Percentiles rank a stretch among this genome's conserved stretches.
These are phyloP conservation scores for Wallacemonas sp. DNA, from an alignment of 208 protist species.

Conservation along the genomic window DNA sequence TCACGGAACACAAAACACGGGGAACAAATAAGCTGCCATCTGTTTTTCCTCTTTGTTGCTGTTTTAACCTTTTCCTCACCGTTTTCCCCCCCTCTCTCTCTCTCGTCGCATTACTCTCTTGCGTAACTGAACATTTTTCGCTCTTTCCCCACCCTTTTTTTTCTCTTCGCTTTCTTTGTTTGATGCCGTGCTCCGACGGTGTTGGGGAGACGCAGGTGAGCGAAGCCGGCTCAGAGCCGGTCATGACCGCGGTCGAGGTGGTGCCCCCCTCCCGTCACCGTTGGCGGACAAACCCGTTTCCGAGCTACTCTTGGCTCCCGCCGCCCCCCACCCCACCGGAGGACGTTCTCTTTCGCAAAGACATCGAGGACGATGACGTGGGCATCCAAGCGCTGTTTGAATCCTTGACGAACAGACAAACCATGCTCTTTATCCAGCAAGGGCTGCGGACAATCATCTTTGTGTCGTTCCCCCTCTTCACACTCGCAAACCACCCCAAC, in stretches of 20 bases:
- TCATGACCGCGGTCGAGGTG: conserved; percentile 12
- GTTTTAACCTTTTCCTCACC: conserved; percentile 4
- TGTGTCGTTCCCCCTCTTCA: conserved; percentile 23
- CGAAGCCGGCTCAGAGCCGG: neutral
- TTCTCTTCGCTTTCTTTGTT: conserved; percentile 1
- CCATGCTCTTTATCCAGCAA: conserved; percentile 14
- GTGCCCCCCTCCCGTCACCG: conserved; percentile 1
- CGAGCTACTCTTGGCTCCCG: conserved; percentile 10
- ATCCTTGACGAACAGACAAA: conserved; percentile 22
- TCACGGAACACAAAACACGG: too few species aligned
- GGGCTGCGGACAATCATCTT: conserved; percentile 25
- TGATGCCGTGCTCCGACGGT: neutral
- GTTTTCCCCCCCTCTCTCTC: conserved; percentile 18
- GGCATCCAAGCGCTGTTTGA: conserved; percentile 27
- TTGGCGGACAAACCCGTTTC: neutral
- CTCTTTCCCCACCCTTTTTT: neutral
- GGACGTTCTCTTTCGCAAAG: conserved; percentile 24
- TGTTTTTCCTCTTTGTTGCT: too few species aligned
- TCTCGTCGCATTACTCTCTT: conserved; percentile 10
- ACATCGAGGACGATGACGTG: conserved; percentile 26
- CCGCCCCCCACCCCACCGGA: conserved; percentile 17
- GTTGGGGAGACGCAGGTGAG: neutral
- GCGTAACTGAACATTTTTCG: neutral
- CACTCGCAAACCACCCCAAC: conserved; percentile 27
- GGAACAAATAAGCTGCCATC: too few species aligned